These are phyloP conservation scores for Epichloe scottii DNA, from an alignment of 2,329 filamentous ascomycete species.

Conservation along the genomic window DNA sequence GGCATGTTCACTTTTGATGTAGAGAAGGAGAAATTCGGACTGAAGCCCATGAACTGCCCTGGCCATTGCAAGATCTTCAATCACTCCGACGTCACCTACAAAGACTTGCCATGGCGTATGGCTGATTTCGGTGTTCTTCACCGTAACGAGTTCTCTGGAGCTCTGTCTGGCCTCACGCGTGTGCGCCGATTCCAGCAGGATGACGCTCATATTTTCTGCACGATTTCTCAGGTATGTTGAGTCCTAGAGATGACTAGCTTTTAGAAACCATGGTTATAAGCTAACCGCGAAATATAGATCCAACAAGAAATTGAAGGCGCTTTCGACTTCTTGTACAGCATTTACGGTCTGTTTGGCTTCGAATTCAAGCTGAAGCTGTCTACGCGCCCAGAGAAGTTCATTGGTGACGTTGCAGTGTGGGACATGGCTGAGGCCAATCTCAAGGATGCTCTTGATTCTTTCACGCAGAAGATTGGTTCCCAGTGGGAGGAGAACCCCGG, in stretches of 20 bases:
- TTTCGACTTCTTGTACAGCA: slow-evolving; percentile 73
- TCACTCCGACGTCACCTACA: slow-evolving; percentile 71
- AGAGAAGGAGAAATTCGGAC: slow-evolving; percentile 59
- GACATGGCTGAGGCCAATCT: slow-evolving; percentile 75
- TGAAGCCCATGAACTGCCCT: slow-evolving; percentile 99
- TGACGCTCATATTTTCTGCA: slow-evolving; percentile 91
- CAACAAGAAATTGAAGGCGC: slow-evolving; percentile 52
- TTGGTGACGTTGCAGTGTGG: slow-evolving; percentile 82
- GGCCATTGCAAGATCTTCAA: slow-evolving; percentile 84
- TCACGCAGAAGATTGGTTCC: slow-evolving; percentile 46
- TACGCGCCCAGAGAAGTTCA: slow-evolving; percentile 76
- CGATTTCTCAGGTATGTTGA: slow-evolving; percentile 21
- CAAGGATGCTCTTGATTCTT: slow-evolving; percentile 65
- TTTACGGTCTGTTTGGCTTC: slow-evolving; percentile 50
- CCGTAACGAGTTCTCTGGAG: slow-evolving; percentile 88
- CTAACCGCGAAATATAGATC: slow-evolving; percentile 15
- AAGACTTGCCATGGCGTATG: slow-evolving; percentile 77
- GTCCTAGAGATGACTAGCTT: neutral
- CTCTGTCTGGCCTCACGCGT: slow-evolving; percentile 78
- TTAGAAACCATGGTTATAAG: neutral
- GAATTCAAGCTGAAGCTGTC: slow-evolving; percentile 92
- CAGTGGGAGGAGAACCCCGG: slow-evolving; percentile 87
- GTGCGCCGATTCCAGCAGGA: slow-evolving; percentile 94
- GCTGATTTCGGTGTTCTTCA: slow-evolving; percentile 95
- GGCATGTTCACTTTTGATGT: slow-evolving; percentile 72